Conservation (phyloP, 2,329 filamentous ascomycete species). For the Aspergillus sp. region DNA sequence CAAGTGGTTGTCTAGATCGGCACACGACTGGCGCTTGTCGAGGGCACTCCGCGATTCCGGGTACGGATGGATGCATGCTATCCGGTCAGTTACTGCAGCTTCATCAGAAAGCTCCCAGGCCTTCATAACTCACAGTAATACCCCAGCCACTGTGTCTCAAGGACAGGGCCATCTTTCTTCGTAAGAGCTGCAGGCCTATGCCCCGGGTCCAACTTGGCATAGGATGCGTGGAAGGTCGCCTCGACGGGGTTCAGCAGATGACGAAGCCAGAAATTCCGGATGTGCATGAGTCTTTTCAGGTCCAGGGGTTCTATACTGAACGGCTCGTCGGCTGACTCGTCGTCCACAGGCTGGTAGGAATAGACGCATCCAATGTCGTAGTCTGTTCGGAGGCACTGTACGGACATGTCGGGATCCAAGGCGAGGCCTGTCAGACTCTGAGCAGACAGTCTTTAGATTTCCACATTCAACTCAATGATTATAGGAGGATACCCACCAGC, state of each 20-base stretch:
- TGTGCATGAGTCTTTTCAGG: constrained; percentile 33
- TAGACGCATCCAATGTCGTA: constrained; percentile 34
- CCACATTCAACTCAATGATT: not conserved
- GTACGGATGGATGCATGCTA: constrained; percentile 39
- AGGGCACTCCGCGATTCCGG: constrained; percentile 22
- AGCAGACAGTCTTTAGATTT: not conserved
- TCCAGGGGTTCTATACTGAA: constrained; percentile 23
- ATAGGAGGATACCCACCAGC: constrained; percentile 21
- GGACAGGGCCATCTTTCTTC: not conserved
- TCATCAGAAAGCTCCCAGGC: constrained; percentile 1
- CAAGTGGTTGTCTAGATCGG: constrained; percentile 27
- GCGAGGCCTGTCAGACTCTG: constrained; percentile 34
- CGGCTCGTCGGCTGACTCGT: not conserved
- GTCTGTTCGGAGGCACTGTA: constrained; percentile 26
- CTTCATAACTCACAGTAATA: constrained; percentile 30
- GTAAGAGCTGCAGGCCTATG: constrained; percentile 20
- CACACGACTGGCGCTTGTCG: constrained; percentile 35
- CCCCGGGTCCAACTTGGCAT: constrained; percentile 13
- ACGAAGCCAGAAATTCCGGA: constrained; percentile 44
- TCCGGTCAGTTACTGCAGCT: not conserved
- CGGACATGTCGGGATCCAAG: constrained; percentile 25
- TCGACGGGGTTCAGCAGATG: constrained; percentile 34
- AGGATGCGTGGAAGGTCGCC: constrained; percentile 25
- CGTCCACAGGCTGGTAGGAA: constrained; percentile 8
- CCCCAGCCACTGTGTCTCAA: constrained; percentile 31